phyloP scores from a whole-genome alignment of 352 stramenopile species.

The Phytopythium mirpurense region DNA sequence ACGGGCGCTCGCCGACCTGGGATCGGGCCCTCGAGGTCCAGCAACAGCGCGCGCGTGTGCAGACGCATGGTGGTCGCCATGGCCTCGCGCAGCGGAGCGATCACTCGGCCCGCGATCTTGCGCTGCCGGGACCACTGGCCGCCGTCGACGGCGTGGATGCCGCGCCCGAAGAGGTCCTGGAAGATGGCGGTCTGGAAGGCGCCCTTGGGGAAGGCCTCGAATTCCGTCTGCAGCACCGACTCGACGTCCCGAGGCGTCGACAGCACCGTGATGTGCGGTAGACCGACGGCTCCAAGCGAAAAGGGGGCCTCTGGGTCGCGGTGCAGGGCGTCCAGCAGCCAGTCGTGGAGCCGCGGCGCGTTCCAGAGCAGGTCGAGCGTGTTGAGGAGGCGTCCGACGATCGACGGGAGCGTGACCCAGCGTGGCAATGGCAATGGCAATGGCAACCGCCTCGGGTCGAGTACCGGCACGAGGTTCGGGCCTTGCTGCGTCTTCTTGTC shows the following conservation, averaged over 20 bases:
- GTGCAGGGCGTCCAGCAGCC: slow-evolving; percentile 20
- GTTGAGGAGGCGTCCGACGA: slow-evolving; percentile 4
- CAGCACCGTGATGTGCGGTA: slow-evolving; percentile 23
- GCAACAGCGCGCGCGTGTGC: slow-evolving; percentile 7
- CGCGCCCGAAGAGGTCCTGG: slow-evolving; percentile 30
- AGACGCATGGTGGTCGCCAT: slow-evolving; percentile 3
- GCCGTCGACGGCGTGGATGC: slow-evolving; percentile 45
- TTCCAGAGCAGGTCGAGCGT: slow-evolving; percentile 27
- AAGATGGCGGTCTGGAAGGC: slow-evolving; percentile 23
- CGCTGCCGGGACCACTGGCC: slow-evolving; percentile 42
- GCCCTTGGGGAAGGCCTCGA: slow-evolving; percentile 68
- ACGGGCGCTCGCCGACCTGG: not conserved
- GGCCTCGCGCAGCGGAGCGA: slow-evolving; percentile 15
- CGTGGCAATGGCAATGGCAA: not conserved
- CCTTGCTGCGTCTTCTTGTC: not conserved
- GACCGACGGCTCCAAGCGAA: slow-evolving; percentile 21
- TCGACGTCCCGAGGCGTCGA: slow-evolving; percentile 36
- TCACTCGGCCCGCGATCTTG: slow-evolving; percentile 40
- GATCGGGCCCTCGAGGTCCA: slow-evolving; percentile 12
- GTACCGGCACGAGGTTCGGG: not conserved
- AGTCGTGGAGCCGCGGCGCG: slow-evolving; percentile 30
- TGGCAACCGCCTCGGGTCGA: not conserved
- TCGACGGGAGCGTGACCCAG: not conserved
- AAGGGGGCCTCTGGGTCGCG: slow-evolving; percentile 26
- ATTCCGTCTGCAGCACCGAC: slow-evolving; percentile 51